Percentiles rank a stretch among this genome's conserved stretches.
These are phyloP conservation scores for Carex kokanica DNA, from an alignment of 176 grass and related monocot species.

Conservation along the genomic window DNA sequence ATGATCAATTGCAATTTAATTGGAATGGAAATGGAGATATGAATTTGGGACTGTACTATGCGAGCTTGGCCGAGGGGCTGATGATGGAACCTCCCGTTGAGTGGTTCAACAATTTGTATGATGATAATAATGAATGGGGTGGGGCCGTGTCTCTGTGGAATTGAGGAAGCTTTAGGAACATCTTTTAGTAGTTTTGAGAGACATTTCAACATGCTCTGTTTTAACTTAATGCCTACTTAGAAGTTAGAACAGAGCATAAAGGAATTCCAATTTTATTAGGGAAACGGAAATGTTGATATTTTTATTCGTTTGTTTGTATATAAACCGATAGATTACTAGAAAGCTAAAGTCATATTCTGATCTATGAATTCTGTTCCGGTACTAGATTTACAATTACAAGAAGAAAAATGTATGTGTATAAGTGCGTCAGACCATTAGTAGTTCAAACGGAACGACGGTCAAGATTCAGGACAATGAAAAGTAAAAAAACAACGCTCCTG, in stretches of 20 bases:
- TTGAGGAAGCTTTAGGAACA: background rate
- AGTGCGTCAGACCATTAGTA: too few species aligned
- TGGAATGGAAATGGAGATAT: slow-evolving; percentile 20
- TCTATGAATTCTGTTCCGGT: background rate
- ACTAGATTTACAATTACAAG: background rate
- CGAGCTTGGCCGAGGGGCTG: slow-evolving; percentile 48
- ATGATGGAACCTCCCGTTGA: slow-evolving; percentile 36
- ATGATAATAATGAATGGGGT: background rate
- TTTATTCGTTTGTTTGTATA: background rate
- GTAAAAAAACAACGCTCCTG: too few species aligned
- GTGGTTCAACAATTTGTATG: background rate
- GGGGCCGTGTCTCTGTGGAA: background rate
- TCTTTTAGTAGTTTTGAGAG: background rate
- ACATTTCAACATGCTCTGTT: background rate
- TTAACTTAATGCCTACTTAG: background rate
- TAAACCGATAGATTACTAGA: background rate
- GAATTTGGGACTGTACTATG: slow-evolving; percentile 35
- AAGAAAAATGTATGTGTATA: background rate
- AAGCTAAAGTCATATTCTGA: background rate
- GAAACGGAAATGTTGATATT: background rate
- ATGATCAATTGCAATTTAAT: slow-evolving; percentile 28
- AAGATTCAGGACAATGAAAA: too few species aligned
- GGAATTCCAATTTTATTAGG: background rate
- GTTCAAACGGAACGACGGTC: too few species aligned
- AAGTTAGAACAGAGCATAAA: background rate